Percentiles rank a stretch among this genome's conserved stretches.
phyloP scores from a whole-genome alignment of 805 yeast genomes.

The Yarrowia sp. region DNA sequence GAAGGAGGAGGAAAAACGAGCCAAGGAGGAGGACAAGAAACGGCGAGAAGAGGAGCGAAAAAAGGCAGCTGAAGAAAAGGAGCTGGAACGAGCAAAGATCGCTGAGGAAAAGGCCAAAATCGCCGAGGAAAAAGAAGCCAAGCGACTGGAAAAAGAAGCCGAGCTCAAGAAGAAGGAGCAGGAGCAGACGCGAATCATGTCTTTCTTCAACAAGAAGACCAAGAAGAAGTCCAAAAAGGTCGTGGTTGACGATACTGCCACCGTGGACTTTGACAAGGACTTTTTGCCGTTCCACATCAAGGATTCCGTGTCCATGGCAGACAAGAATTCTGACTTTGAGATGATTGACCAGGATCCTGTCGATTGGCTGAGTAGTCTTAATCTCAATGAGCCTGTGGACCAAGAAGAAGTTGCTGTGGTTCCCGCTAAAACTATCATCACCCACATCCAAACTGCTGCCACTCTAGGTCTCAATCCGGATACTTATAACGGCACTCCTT shows the following conservation, averaged over 20 bases:
- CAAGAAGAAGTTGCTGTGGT: not conserved
- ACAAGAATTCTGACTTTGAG: not conserved
- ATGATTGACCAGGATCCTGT: not conserved
- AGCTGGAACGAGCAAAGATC: not conserved
- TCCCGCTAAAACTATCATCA: not conserved
- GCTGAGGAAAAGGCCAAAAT: not conserved
- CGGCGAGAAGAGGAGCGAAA: not conserved
- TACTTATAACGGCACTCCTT: not conserved
- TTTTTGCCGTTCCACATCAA: conserved; percentile 7
- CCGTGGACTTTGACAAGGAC: not conserved
- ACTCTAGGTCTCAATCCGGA: conserved; percentile 8
- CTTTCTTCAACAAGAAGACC: conserved; percentile 14
- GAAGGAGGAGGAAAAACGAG: conserved; percentile 10
- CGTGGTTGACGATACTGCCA: not conserved
- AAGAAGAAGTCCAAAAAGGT: conserved; percentile 2
- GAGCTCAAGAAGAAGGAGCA: conserved; percentile 15
- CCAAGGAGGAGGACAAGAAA: not conserved
- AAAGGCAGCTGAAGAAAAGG: not conserved
- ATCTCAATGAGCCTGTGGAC: not conserved
- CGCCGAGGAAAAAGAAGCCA: conserved; percentile 12
- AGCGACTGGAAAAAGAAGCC: conserved; percentile 4
- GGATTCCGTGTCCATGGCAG: not conserved
- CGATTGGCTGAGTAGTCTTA: not conserved
- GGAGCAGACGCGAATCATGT: conserved; percentile 17
- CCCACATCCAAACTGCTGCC: conserved; percentile 19